Evolutionary conservation across 352 stramenopile species (phyloP), one percentile per base, ranked within the genome.

Genomic region (Pythium chondricola): DNA sequence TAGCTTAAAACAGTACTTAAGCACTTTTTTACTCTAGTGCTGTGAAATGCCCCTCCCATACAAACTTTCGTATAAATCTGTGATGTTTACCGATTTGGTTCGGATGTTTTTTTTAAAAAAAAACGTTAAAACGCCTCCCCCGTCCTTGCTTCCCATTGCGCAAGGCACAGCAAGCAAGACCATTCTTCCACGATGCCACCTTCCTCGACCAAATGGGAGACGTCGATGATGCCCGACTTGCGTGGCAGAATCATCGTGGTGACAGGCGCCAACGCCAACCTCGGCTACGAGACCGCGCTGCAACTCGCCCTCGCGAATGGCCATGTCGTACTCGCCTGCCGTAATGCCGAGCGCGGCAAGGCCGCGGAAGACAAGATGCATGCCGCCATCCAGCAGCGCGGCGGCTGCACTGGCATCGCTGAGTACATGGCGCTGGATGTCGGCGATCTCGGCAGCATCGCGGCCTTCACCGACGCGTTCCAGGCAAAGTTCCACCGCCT

Each of bases 261-360:
- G 43, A 95, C 85, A 3, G 87, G 84, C 24, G 65, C 57, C 42
- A 95, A 94, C 53, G 71, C 83, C 11, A 79, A 82, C 13, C 66
- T 96, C 40, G 87, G 87, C 7, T 87, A 80, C 39, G 69, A 74
- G 48, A 91, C 78, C 6, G 67, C 84, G 3, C 51, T 69, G 38
- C 53, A 52, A 6, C 64, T 95, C 29, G 82, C 64, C 43, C 61
- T 73, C 43, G 70, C 76, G 41, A 61, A 69, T 24, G 84, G 69
- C 24, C 45, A 80, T 18, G 77, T 89, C 17, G 63, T 87, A 29
- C 41, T 86, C 0, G 77, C 74, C 9, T 83, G 74, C 61, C 72
- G 78, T 26, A 59, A 35, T 21, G 55, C 67, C 40, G 48, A 48
- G 25, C 68, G 70, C 31, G 72, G 70, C 13, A 31, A 55, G 3